Conservation (phyloP, 495 filamentous ascomycete species). For the Letharia lupina region DNA sequence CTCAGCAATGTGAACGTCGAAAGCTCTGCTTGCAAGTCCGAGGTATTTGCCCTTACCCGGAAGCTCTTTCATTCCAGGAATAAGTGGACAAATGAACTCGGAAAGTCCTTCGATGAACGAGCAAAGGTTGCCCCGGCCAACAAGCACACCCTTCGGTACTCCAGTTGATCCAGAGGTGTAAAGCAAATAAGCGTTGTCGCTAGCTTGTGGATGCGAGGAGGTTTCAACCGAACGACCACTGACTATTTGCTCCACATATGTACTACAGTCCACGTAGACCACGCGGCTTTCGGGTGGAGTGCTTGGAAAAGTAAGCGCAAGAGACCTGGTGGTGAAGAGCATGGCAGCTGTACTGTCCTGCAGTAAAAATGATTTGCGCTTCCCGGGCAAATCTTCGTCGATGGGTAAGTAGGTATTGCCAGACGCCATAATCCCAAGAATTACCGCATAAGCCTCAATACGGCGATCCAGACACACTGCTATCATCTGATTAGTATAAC, state of each 20-base stretch:
- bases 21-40: conserved; percentile 32
- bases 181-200: conserved; percentile 31
- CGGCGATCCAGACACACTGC: conserved; percentile 40
- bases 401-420: conserved; percentile 75
- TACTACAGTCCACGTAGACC: conserved; percentile 31
- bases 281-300: conserved; percentile 25
- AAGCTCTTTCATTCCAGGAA: conserved; percentile 26
- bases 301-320: conserved; percentile 25
- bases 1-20: conserved; percentile 34
- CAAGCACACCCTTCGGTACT: conserved; percentile 37
- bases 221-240: conserved; percentile 23
- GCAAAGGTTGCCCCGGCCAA: conserved; percentile 38
- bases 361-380: conserved; percentile 39
- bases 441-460: conserved; percentile 36
- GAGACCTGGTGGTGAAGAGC: conserved; percentile 28
- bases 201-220: conserved; percentile 13
- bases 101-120: conserved; percentile 39
- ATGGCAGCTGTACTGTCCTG: conserved; percentile 33
- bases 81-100: conserved; percentile 26
- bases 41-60: conserved; percentile 32
- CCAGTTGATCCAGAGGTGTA: conserved; percentile 45
- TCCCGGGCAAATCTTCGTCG: conserved; percentile 37
- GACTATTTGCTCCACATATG: conserved; percentile 20
- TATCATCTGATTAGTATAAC: conserved; percentile 32
- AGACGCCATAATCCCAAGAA: conserved; percentile 39